These are phyloP conservation scores for Colletotrichum sp. DNA, from an alignment of 2,329 filamentous ascomycete species.

Conservation along the genomic window DNA sequence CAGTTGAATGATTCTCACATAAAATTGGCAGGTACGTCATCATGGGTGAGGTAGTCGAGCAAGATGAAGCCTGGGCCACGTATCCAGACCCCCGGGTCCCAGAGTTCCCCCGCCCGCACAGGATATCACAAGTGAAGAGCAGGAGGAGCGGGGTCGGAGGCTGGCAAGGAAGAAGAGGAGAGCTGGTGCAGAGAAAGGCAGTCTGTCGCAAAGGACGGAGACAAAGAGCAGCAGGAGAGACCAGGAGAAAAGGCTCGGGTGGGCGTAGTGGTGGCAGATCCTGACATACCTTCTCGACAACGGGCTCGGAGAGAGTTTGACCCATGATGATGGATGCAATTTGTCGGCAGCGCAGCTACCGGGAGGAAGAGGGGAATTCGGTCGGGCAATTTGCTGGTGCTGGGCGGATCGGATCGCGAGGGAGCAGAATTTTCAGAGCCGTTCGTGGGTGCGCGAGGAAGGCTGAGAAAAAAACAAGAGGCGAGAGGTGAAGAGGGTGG, in stretches of 20 bases:
- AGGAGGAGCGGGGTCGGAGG: background rate
- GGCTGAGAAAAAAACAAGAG: conserved; percentile 5
- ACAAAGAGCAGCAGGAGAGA: background rate
- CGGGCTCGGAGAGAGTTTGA: conserved; percentile 98
- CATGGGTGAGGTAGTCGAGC: background rate
- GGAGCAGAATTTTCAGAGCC: background rate
- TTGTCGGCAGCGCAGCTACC: conserved; percentile 35
- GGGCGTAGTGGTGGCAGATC: background rate
- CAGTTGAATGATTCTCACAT: background rate
- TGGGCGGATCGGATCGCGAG: background rate
- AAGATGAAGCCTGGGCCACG: background rate
- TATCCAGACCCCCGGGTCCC: background rate
- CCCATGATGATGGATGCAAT: conserved; percentile 70
- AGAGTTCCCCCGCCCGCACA: background rate
- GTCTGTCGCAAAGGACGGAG: background rate
- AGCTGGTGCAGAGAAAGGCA: background rate
- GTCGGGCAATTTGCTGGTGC: conserved; percentile 7
- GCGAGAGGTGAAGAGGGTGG: conserved; percentile 7
- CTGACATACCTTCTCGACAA: conserved; percentile 91
- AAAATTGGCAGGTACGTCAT: conserved; percentile 11
- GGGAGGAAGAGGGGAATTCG: background rate
- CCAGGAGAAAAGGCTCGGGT: background rate
- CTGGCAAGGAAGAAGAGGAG: background rate
- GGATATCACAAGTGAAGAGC: background rate
- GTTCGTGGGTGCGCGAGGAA: conserved; percentile 17